phyloP scores from a whole-genome alignment of 768 basidiomycete genomes.

The Pisolithus albus region DNA sequence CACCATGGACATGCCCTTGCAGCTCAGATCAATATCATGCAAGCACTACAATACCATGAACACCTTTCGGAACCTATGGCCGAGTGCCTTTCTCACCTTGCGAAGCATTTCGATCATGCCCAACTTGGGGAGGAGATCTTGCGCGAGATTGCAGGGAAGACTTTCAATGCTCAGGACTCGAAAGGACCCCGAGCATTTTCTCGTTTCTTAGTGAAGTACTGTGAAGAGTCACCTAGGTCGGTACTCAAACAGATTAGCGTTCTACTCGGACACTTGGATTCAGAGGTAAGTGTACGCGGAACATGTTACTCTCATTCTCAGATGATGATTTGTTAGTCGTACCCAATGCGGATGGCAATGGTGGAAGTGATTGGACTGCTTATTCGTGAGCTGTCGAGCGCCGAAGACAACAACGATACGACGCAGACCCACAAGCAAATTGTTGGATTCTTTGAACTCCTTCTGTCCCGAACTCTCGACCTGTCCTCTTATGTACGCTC shows the following conservation, averaged over 20 bases:
- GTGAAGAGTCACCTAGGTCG: conserved; percentile 70
- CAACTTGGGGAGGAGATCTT: conserved; percentile 90
- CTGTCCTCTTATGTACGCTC: conserved; percentile 84
- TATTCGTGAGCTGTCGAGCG: conserved; percentile 69
- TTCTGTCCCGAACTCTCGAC: conserved; percentile 86
- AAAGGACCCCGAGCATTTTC: conserved; percentile 86
- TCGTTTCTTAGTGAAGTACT: conserved; percentile 72
- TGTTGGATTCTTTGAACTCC: conserved; percentile 70
- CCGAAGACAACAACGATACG: conserved; percentile 41
- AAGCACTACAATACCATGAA: conserved; percentile 88
- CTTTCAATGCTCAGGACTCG: conserved; percentile 72
- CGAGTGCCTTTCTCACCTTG: conserved; percentile 72
- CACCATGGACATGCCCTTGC: conserved; percentile 78
- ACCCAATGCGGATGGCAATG: conserved; percentile 93
- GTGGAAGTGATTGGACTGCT: conserved; percentile 85
- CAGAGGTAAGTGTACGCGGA: conserved; percentile 54
- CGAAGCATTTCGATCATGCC: conserved; percentile 80
- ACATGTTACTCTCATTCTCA: not conserved
- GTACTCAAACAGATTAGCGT: conserved; percentile 88
- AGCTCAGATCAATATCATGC: conserved; percentile 87
- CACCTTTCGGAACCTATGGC: conserved; percentile 94
- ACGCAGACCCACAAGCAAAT: conserved; percentile 60
- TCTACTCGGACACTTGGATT: conserved; percentile 80
- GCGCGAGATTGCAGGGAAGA: conserved; percentile 75
- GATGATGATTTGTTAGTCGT: conserved; percentile 48